Evolutionary conservation across 176 grass and related monocot species (phyloP).

Genomic region (Ampelocalamus luodianensis): DNA sequence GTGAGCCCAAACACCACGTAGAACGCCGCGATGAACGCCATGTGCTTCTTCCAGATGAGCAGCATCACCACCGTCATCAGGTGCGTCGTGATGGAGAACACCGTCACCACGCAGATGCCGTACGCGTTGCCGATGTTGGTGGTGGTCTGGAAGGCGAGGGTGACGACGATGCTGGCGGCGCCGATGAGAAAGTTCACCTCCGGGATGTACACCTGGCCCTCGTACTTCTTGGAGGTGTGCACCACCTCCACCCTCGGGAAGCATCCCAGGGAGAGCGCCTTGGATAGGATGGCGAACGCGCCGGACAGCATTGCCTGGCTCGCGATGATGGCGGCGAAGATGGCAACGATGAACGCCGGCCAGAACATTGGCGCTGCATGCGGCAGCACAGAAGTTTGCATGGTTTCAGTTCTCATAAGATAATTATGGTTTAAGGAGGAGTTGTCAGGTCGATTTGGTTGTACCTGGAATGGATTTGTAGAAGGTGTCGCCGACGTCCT

Average conservation of each 20-base stretch:
- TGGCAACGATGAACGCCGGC: constrained; percentile 68
- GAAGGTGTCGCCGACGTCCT: constrained; percentile 50
- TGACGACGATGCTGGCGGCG: constrained; percentile 53
- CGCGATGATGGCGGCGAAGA: constrained; percentile 64
- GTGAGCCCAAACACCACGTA: constrained; percentile 26
- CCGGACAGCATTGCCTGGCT: constrained; percentile 76
- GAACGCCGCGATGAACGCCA: constrained; percentile 44
- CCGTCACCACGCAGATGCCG: constrained; percentile 59
- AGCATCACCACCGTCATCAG: constrained; percentile 64
- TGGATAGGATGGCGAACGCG: constrained; percentile 65
- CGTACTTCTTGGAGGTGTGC: constrained; percentile 71
- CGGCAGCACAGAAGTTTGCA: not conserved
- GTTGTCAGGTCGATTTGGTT: not conserved
- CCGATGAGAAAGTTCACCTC: constrained; percentile 68
- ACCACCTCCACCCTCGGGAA: constrained; percentile 67
- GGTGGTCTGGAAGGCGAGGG: constrained; percentile 56
- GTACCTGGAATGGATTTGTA: constrained; percentile 73
- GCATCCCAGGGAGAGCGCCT: constrained; percentile 63
- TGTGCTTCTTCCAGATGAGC: constrained; percentile 55
- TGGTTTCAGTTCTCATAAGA: not conserved
- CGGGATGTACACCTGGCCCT: constrained; percentile 73
- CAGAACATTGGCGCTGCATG: constrained; percentile 61
- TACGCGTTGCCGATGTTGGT: constrained; percentile 67
- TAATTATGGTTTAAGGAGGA: too few species aligned
- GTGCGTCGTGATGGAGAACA: constrained; percentile 63